These are phyloP conservation scores for Funneliformis caledonium DNA, from an alignment of 371 early-diverging fungal genomes.

Conservation along the genomic window DNA sequence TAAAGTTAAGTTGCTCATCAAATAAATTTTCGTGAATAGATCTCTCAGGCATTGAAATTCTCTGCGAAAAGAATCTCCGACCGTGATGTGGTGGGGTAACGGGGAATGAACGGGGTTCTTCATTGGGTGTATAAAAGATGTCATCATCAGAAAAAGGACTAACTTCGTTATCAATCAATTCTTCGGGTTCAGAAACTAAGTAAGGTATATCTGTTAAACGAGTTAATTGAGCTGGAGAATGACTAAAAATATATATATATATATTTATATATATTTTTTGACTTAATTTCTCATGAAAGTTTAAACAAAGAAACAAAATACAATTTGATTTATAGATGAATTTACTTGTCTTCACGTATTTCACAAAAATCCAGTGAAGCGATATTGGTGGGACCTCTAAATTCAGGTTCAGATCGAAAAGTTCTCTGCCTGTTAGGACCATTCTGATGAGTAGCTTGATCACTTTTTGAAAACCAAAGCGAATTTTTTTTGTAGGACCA, in stretches of 20 bases:
- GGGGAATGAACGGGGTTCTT: not conserved
- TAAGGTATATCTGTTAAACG: not conserved
- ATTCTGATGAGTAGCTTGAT: not conserved
- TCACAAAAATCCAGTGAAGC: slow-evolving; percentile 11
- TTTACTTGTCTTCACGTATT: not conserved
- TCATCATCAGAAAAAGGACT: not conserved
- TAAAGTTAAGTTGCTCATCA: not conserved
- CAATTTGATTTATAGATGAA: not conserved
- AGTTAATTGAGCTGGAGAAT: no score
- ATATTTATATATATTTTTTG: not conserved
- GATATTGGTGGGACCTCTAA: not conserved
- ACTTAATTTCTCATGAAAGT: not conserved
- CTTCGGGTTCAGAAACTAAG: slow-evolving; percentile 1
- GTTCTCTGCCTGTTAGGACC: not conserved
- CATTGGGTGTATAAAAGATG: slow-evolving; percentile 18
- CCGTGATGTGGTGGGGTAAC: not conserved
- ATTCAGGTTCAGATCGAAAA: slow-evolving; percentile 1
- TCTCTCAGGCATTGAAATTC: not conserved
- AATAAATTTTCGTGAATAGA: no score
- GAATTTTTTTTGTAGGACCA: slow-evolving; percentile 24
- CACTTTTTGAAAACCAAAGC: slow-evolving; percentile 29
- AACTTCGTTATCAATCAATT: not conserved
- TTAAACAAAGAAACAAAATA: not conserved
- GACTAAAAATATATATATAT: not conserved
- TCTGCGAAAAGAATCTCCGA: not conserved